Base-by-base conservation (phyloP, 2,329 filamentous ascomycete species). In the Thielaviopsis populi region DNA sequence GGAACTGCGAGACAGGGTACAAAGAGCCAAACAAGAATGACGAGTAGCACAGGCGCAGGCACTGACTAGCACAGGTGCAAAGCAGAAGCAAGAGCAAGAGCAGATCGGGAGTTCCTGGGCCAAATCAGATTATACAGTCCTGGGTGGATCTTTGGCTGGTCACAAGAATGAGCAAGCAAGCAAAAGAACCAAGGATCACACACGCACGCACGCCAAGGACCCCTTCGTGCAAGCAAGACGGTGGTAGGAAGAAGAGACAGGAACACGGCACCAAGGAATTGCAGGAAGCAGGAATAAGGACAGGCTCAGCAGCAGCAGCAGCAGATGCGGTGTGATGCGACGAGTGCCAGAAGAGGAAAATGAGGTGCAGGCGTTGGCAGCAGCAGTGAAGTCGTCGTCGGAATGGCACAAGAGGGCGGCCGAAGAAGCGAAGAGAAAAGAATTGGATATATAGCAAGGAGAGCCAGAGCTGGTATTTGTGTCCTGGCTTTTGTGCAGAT, bases 41-140 rank as follows among this genome's bases (percentile, higher is more conserved):
- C 33, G 50, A 56, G 50, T 56, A 56, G 50, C 50, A 56, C 50
- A 56, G 48, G 48, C n/a, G n/a, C n/a, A n/a, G n/a, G n/a, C n/a
- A n/a, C n/a, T n/a, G n/a, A n/a, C n/a, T n/a, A n/a, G n/a, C n/a
- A n/a, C n/a, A n/a, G n/a, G n/a, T n/a, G n/a, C n/a, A n/a, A n/a
- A n/a, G n/a, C n/a, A n/a, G n/a, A n/a, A n/a, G n/a, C n/a, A n/a
- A n/a, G n/a, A n/a, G 30, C 30, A 33, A 33, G 33, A 37, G 50
- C 50, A 33, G 50, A 56, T 37, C 15, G 27, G 33, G 33, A 56
- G 7, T 17, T 33, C 50, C 17, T 30, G 50, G 50, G 50, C 3
- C 50, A 56, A 56, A 56, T 56, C 27, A 56, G 15, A 27, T 56
- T 56, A 56, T 56, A 37, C 50, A 56, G 27, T 56, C 1, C 13